Evolutionary conservation across 2,329 filamentous ascomycete species (phyloP).

Genomic region (Phaeomoniella chlamydospora): DNA sequence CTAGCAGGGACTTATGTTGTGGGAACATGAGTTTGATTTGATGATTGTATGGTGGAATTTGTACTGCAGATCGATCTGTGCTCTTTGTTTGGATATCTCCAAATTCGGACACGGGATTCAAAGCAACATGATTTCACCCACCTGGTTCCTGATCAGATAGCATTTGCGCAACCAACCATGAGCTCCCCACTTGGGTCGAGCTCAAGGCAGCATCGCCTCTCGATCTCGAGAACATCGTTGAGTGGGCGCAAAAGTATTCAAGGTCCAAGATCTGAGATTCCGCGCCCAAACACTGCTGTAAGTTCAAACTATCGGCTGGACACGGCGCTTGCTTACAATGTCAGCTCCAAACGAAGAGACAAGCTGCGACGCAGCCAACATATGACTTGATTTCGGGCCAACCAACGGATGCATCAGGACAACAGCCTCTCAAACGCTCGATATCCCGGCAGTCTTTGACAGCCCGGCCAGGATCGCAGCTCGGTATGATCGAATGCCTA

Average conservation of each 20-base stretch:
- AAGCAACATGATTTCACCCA: not conserved
- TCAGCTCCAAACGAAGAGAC: slow-evolving; percentile 11
- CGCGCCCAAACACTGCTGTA: slow-evolving; percentile 7
- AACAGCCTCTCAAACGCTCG: slow-evolving; percentile 8
- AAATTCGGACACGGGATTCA: not conserved
- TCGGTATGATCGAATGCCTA: slow-evolving; percentile 27
- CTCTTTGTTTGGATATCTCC: not conserved
- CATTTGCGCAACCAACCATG: no score
- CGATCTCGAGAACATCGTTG: slow-evolving; percentile 6
- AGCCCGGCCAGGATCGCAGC: slow-evolving; percentile 1
- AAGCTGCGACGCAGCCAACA: slow-evolving; percentile 36
- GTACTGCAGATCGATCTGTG: no score
- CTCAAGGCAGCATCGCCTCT: not conserved
- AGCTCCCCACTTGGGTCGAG: not conserved
- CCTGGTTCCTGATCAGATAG: not conserved
- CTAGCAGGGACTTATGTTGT: no score
- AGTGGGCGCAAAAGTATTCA: slow-evolving; percentile 9
- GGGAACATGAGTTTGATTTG: no score
- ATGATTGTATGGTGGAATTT: no score
- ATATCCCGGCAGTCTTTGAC: not conserved
- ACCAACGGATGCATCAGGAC: slow-evolving; percentile 23
- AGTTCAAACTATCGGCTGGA: slow-evolving; percentile 1
- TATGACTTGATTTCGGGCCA: slow-evolving; percentile 47
- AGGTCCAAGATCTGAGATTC: slow-evolving; percentile 6
- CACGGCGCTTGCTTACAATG: slow-evolving; percentile 1